These are phyloP conservation scores for Leishmania tropica DNA, from an alignment of 208 protist species.

Conservation along the genomic window DNA sequence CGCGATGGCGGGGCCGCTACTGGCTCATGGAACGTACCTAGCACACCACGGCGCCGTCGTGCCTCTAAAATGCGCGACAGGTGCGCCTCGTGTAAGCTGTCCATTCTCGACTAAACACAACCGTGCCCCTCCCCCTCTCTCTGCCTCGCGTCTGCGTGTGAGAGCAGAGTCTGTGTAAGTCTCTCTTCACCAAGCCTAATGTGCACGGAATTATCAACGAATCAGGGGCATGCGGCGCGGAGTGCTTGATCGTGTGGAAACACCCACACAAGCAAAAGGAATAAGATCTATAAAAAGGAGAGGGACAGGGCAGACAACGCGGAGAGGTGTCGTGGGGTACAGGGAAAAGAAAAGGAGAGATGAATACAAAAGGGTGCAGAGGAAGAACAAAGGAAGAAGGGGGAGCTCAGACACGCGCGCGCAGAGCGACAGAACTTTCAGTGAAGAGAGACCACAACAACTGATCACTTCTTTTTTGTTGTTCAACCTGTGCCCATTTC, in stretches of 20 bases:
- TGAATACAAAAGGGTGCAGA: not conserved
- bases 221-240: not conserved
- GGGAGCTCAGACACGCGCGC: not conserved
- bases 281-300: not conserved
- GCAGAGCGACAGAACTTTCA: not conserved
- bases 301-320: not conserved
- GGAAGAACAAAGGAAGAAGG: not conserved
- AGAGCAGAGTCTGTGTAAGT: not conserved
- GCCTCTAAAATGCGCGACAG: constrained; percentile 78
- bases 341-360: not conserved
- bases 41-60: constrained; percentile 59
- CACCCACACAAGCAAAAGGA: not conserved
- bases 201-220: not conserved
- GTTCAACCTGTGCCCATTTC: not conserved
- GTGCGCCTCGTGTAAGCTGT: constrained; percentile 67
- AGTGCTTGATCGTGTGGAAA: not conserved
- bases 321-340: not conserved
- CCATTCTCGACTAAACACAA: constrained; percentile 38
- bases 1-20: constrained; percentile 4
- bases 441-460: not conserved
- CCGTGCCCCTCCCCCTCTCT: not conserved
- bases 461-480: not conserved
- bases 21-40: constrained; percentile 30
- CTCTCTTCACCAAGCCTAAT: not conserved
- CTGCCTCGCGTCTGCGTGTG: not conserved